Percentiles rank a stretch among this genome's conserved stretches.
These are phyloP conservation scores for Magnusiomyces ingens DNA, from an alignment of 1,139 yeast genomes.

Conservation along the genomic window DNA sequence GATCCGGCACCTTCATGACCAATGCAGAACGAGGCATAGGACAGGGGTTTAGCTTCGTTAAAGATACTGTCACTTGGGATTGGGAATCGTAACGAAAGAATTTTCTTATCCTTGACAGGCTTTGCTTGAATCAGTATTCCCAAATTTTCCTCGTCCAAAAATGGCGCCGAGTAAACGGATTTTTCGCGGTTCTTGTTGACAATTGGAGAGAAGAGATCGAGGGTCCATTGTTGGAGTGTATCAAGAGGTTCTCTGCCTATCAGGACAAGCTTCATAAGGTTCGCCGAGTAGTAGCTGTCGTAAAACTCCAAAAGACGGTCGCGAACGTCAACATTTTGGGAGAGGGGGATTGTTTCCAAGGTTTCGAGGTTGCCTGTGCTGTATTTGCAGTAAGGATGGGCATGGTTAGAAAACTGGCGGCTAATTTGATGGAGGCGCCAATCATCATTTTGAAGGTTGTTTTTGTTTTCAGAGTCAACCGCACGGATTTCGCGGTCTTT, in stretches of 20 bases:
- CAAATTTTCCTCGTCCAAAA: slow-evolving; percentile 43
- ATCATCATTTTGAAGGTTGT: slow-evolving; percentile 79
- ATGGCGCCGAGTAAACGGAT: slow-evolving; percentile 44
- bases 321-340: slow-evolving; percentile 54
- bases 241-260: slow-evolving; percentile 77
- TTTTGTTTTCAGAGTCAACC: slow-evolving; percentile 92
- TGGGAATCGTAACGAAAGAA: slow-evolving; percentile 59
- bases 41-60: slow-evolving; percentile 65
- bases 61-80: slow-evolving; percentile 63
- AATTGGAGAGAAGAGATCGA: slow-evolving; percentile 57
- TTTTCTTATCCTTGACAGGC: slow-evolving; percentile 76
- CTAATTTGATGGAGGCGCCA: slow-evolving; percentile 89
- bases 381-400: slow-evolving; percentile 66
- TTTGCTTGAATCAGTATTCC: slow-evolving; percentile 55
- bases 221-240: slow-evolving; percentile 62
- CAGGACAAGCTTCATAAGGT: slow-evolving; percentile 80
- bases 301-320: slow-evolving; percentile 60
- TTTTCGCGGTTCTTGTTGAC: slow-evolving; percentile 48
- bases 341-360: slow-evolving; percentile 48
- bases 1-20: slow-evolving; percentile 95
- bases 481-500: slow-evolving; percentile 91
- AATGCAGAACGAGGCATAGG: slow-evolving; percentile 67
- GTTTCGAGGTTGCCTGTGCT: slow-evolving; percentile 68
- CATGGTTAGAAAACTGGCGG: slow-evolving; percentile 60
- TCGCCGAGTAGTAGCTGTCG: slow-evolving; percentile 53